Percentiles rank a stretch among this genome's conserved stretches.
Evolutionary conservation across 1,284 basidiomycete species (phyloP).

Genomic region (Cryptococcus deneoformans): DNA sequence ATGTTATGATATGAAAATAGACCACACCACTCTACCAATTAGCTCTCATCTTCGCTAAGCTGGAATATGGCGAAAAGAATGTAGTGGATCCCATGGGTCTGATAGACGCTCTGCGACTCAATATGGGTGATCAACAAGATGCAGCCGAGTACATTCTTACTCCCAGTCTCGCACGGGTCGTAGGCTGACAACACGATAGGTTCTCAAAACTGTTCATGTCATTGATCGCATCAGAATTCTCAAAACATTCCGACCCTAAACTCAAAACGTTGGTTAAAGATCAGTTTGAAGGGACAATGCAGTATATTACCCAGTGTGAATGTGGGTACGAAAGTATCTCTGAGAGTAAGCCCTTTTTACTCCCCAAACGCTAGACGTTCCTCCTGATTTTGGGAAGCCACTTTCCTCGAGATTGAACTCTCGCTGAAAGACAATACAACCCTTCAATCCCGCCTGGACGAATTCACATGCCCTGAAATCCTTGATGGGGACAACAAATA

Average conservation of each 20-base stretch:
- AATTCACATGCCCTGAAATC: slow-evolving; percentile 63
- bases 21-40: slow-evolving; percentile 54
- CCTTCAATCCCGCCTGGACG: slow-evolving; percentile 66
- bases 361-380: not conserved
- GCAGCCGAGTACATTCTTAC: slow-evolving; percentile 72
- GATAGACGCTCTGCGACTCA: slow-evolving; percentile 74
- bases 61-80: slow-evolving; percentile 66
- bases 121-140: slow-evolving; percentile 83
- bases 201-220: slow-evolving; percentile 93
- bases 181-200: slow-evolving; percentile 51
- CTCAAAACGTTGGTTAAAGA: slow-evolving; percentile 65
- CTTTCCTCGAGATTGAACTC: slow-evolving; percentile 81
- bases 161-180: not conserved
- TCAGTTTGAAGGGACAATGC: slow-evolving; percentile 79
- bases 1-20: slow-evolving; percentile 31
- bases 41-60: slow-evolving; percentile 62
- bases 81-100: slow-evolving; percentile 78
- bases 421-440: slow-evolving; percentile 65
- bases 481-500: slow-evolving; percentile 84
- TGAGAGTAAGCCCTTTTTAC: slow-evolving; percentile 47
- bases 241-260: slow-evolving; percentile 56
- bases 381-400: slow-evolving; percentile 1
- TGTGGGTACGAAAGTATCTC: slow-evolving; percentile 64
- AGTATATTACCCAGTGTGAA: slow-evolving; percentile 72
- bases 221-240: slow-evolving; percentile 78